Conservation (phyloP, 2,329 filamentous ascomycete species). For the Diplodia scrobiculata region DNA sequence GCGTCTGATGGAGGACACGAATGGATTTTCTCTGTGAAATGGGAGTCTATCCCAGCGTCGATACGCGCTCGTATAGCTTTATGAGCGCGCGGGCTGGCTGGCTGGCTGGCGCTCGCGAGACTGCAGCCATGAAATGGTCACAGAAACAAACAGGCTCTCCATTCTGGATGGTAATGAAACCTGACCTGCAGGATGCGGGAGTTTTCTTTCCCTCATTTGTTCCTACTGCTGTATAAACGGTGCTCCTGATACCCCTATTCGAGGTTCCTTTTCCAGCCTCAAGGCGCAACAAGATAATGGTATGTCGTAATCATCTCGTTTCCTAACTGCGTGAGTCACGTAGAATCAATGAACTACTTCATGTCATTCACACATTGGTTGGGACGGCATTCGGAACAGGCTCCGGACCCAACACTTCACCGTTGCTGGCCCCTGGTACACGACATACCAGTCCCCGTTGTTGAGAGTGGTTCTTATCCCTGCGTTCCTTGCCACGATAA, state of each 20-base stretch:
- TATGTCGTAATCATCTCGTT: not conserved
- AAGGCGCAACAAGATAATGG: not conserved
- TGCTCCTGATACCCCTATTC: constrained; percentile 6
- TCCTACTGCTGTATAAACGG: not conserved
- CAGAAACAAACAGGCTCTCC: not conserved
- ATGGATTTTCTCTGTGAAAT: not conserved
- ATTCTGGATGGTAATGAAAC: not conserved
- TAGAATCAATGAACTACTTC: not conserved
- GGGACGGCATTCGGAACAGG: not conserved
- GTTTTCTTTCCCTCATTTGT: not conserved
- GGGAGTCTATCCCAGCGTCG: not conserved
- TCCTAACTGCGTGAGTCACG: not conserved
- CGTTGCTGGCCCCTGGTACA: not conserved
- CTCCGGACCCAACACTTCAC: not conserved
- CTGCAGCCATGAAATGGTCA: not conserved
- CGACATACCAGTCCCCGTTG: not conserved
- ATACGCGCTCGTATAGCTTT: not conserved
- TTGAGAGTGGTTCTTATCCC: not conserved
- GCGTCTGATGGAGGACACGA: not conserved
- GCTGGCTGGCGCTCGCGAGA: not conserved
- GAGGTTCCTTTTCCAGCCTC: not conserved
- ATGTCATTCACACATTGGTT: not conserved
- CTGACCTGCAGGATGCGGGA: no score
- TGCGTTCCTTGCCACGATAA: not conserved
- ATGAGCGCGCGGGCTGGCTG: not conserved